Evolutionary conservation across 2,329 filamentous ascomycete genomes (phyloP), one percentile per base, ranked within the genome.

Genomic region (Fusarium nisikadoi): DNA sequence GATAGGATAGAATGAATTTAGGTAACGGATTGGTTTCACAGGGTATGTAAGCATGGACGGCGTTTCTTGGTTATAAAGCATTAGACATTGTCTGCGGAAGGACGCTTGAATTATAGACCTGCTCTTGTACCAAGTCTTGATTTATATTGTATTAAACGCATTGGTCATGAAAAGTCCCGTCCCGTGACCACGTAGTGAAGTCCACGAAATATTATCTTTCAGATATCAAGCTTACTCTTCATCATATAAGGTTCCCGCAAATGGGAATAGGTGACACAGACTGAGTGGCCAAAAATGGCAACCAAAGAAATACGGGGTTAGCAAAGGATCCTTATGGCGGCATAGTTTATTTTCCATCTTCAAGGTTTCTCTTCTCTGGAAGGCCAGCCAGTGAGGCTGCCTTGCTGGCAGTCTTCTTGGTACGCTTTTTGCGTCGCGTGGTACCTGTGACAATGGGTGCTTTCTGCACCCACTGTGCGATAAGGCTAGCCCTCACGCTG

Each of bases 381-480:
- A 56, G 67, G 19, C 65, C 67, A 29, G 43, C 65, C 19, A 71
- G 60, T 11, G n/a, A 50, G 27, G 62, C 54, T 39, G 29, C 23
- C 36, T 70, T 72, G 39, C 35, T 31, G 19, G 31, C 57, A 14
- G 57, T 25, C 67, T 75, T 79, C 73, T 76, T 81, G 27, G 69
- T 49, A 20, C 76, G 77, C 72, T 78, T 82, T 79, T 82, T 86
- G 68, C 82, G 82, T 74, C 79, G 83, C 27, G 79, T 73, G n/a
- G 77, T 73, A 29, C 80, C 79, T 27, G 78, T 71, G n/a, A 82
- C 80, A 1, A 79, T 68, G 10, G 88, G 89, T 2, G 88, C 89
- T 64, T 91, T 86, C 53, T 82, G 82, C 27, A 95, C 87, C 93
- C 93, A 96, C 45, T 88, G 83, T 2, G 90, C 88, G 64, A 95